A percentile compares a stretch with the other conserved stretches of the same genome.
Evolutionary conservation across 2,329 filamentous ascomycete species (phyloP).

Genomic region (Acarospora socialis): DNA sequence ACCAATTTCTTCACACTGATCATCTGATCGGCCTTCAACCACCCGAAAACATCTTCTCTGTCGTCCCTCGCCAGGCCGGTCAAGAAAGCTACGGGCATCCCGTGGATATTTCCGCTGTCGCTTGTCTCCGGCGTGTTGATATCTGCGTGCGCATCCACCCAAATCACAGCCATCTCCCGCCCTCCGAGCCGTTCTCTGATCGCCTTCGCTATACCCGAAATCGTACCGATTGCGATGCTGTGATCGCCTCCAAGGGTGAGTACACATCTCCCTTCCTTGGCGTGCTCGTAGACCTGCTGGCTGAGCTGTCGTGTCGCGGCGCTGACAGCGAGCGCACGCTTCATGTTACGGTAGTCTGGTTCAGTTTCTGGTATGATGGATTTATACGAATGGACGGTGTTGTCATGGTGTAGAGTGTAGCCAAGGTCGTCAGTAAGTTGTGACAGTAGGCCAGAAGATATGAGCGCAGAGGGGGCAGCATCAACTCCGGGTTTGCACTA

Average conservation of each 20-base stretch:
- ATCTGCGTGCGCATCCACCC: conserved; percentile 96
- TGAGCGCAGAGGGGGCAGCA: conserved; percentile 74
- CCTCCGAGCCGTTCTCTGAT: conserved; percentile 62
- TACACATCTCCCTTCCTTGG: conserved; percentile 68
- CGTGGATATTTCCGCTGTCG: conserved; percentile 86
- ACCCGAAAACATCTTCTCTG: conserved; percentile 71
- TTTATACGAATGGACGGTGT: conserved; percentile 66
- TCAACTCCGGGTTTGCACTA: conserved; percentile 87
- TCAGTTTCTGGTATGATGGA: conserved; percentile 58
- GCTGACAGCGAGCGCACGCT: conserved; percentile 75
- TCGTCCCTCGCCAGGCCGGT: conserved; percentile 70
- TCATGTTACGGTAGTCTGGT: conserved; percentile 80
- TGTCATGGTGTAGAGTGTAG: conserved; percentile 77
- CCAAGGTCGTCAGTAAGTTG: conserved; percentile 75
- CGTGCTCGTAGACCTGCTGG: conserved; percentile 76
- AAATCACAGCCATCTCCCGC: conserved; percentile 84
- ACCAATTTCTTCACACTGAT: conserved; percentile 73
- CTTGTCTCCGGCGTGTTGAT: conserved; percentile 93
- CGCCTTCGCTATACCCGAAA: conserved; percentile 75
- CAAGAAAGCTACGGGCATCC: conserved; percentile 91
- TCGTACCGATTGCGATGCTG: conserved; percentile 86
- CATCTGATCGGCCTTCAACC: conserved; percentile 50
- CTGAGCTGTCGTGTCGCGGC: conserved; percentile 69
- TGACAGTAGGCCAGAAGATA: conserved; percentile 70
- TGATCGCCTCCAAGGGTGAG: conserved; percentile 93